A percentile compares a stretch with the other conserved stretches of the same genome.
These are phyloP conservation scores for Kokia cookei DNA, from an alignment of 441 rosid genomes.

Conservation along the genomic window DNA sequence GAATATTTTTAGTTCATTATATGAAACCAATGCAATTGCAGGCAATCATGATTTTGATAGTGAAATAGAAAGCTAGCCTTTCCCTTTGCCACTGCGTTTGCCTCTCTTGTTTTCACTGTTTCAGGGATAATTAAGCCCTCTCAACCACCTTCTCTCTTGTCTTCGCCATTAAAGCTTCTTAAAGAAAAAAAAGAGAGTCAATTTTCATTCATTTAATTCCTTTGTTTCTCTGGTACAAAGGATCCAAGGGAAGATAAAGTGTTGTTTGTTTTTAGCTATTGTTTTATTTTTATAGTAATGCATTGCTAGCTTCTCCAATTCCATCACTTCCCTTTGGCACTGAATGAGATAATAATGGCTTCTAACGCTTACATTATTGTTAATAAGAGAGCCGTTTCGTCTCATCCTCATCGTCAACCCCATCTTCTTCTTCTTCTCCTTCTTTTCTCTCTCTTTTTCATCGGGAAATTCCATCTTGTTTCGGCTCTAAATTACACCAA, in stretches of 20 bases:
- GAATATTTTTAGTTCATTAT: constrained; percentile 6
- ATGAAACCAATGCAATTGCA: constrained; percentile 44
- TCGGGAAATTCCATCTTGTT: constrained; percentile 14
- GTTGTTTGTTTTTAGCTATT: not conserved
- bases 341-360: constrained; percentile 41
- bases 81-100: constrained; percentile 4
- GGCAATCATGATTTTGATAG: constrained; percentile 58
- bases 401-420: not conserved
- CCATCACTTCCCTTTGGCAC: constrained; percentile 23
- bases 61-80: constrained; percentile 22
- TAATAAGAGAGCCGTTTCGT: constrained; percentile 17
- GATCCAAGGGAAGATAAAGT: not conserved
- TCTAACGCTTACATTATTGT: not conserved
- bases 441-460: constrained; percentile 17
- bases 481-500: constrained; percentile 45
- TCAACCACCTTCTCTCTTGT: constrained; percentile 57
- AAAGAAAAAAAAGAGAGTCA: constrained; percentile 19
- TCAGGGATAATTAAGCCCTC: constrained; percentile 39
- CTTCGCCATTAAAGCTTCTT: constrained; percentile 36
- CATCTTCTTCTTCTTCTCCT: constrained; percentile 14
- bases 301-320: constrained; percentile 9
- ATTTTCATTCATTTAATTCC: constrained; percentile 21
- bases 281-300: constrained; percentile 23
- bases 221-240: constrained; percentile 8
- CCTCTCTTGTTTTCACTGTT: not conserved